These are phyloP conservation scores for Citrus sp. DNA, from an alignment of 345 rosid species.

Conservation along the genomic window DNA sequence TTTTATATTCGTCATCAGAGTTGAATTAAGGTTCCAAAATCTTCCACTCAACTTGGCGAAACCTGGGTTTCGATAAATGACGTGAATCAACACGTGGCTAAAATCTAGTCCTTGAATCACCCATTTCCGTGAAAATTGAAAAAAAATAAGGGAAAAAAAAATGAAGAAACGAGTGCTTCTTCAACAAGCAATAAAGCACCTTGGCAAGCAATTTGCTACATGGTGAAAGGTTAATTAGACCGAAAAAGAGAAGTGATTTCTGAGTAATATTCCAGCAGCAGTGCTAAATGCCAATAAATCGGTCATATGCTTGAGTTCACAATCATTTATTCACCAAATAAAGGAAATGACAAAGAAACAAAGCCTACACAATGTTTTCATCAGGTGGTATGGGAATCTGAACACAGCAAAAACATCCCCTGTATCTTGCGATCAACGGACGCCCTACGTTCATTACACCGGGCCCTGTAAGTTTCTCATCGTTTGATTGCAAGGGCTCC, in stretches of 20 bases:
- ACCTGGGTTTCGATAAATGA: too few relatives aligned
- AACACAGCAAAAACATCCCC: background rate
- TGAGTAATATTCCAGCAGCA: background rate
- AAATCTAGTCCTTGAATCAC: too few relatives aligned
- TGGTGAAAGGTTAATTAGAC: background rate
- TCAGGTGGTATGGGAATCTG: background rate
- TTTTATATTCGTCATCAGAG: background rate
- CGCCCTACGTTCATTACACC: background rate
- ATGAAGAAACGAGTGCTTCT: too few relatives aligned
- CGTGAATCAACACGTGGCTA: too few relatives aligned
- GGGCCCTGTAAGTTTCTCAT: background rate
- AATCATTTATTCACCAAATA: background rate
- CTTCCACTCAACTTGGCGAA: background rate
- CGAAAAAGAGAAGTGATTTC: background rate
- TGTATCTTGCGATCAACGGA: conserved; percentile 1
- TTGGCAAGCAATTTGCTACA: too few relatives aligned
- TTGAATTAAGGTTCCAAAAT: background rate
- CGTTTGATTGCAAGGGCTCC: background rate
- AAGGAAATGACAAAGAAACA: background rate
- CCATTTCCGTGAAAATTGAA: too few relatives aligned
- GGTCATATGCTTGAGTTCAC: conserved; percentile 10
- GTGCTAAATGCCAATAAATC: background rate
- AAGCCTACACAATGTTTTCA: background rate
- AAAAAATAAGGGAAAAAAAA: too few relatives aligned
- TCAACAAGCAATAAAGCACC: too few relatives aligned